These are phyloP conservation scores for Dryas integrifolia DNA, from an alignment of 331 rosid species.

Conservation along the genomic window DNA sequence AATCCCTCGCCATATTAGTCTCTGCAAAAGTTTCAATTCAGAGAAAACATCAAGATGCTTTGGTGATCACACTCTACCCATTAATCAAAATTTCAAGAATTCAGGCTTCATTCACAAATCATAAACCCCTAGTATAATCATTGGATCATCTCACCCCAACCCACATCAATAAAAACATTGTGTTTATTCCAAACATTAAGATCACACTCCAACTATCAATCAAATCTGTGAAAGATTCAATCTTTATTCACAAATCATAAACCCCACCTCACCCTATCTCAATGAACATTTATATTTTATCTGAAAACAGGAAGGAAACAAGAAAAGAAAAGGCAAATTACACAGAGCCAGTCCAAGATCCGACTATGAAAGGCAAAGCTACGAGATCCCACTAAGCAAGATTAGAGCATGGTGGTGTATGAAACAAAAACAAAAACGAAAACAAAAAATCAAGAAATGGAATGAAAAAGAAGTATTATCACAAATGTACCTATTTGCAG, in stretches of 20 bases:
- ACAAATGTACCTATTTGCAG: conserved; percentile 11
- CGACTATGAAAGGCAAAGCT: conserved; percentile 2
- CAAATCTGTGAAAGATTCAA: not conserved
- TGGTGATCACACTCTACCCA: not conserved
- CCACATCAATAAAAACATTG: not conserved
- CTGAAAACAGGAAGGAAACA: not conserved
- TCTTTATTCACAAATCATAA: not conserved
- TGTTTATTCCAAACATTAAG: conserved; percentile 1
- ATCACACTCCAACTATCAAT: conserved; percentile 4
- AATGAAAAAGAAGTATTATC: not conserved
- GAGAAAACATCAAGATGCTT: not conserved
- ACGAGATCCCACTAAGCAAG: conserved; percentile 9
- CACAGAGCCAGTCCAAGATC: conserved; percentile 6
- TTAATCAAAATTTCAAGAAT: not conserved
- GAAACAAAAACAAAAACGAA: not conserved
- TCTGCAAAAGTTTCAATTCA: conserved; percentile 15
- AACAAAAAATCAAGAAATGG: not conserved
- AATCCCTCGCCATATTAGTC: conserved; percentile 68
- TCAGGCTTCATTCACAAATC: conserved; percentile 6
- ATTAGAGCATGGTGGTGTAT: not conserved
- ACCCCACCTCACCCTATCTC: not conserved
- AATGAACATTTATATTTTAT: not conserved
- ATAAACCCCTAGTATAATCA: not conserved
- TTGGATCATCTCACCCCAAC: not conserved
- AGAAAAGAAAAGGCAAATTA: not conserved